Conservation (phyloP, 2,329 filamentous ascomycete genomes). For the Paramyrothecium roridum region DNA sequence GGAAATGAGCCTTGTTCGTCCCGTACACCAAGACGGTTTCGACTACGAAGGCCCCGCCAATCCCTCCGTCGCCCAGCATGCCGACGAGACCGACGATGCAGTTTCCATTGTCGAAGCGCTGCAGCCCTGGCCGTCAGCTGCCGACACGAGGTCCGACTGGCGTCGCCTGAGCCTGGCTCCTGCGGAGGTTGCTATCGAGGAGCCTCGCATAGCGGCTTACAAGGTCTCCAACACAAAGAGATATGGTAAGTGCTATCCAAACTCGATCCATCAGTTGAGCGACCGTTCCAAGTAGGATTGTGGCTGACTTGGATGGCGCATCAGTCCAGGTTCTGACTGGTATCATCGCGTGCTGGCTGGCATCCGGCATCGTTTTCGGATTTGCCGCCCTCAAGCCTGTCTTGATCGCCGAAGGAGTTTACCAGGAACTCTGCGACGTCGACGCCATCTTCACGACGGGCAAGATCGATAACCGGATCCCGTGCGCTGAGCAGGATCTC, state of each 20-base stretch:
- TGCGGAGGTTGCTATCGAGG: slow-evolving; percentile 14
- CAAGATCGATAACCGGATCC: slow-evolving; percentile 23
- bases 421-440: slow-evolving; percentile 56
- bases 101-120: neutral
- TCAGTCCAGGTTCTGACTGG: slow-evolving; percentile 67
- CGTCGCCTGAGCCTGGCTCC: slow-evolving; percentile 24
- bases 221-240: slow-evolving; percentile 23
- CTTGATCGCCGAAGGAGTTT: slow-evolving; percentile 70
- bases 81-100: slow-evolving; percentile 2
- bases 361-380: slow-evolving; percentile 77
- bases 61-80: slow-evolving; percentile 1
- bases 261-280: too few relatives aligned
- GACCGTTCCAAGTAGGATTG: neutral
- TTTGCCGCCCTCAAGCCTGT: slow-evolving; percentile 82
- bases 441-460: slow-evolving; percentile 3
- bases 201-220: slow-evolving; percentile 25
- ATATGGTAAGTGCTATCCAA: slow-evolving; percentile 13
- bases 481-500: slow-evolving; percentile 48
- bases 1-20: neutral
- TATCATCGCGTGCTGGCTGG: slow-evolving; percentile 70
- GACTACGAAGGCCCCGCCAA: slow-evolving; percentile 29
- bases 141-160: slow-evolving; percentile 14
- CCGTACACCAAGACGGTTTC: slow-evolving; percentile 30
- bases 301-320: neutral
- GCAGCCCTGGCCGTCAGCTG: neutral